These are phyloP conservation scores for Tolypocladium inflatum DNA, from an alignment of 2,329 filamentous ascomycete genomes.

Conservation along the genomic window DNA sequence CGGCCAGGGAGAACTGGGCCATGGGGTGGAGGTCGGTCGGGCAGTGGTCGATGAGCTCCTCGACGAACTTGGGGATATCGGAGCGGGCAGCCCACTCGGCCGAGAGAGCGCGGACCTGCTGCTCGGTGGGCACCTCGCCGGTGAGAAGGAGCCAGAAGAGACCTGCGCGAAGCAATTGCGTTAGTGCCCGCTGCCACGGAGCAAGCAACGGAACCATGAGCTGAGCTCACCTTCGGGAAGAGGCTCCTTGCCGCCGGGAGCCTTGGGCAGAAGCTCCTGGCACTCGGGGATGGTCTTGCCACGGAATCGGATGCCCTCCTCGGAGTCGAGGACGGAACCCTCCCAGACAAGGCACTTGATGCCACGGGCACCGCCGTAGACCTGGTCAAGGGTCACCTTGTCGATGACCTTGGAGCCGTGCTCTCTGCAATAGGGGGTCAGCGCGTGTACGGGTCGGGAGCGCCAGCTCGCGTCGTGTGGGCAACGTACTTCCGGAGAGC, in stretches of 20 bases:
- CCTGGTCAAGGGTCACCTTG: conserved; percentile 98
- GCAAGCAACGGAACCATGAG: background rate
- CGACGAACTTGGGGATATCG: conserved; percentile 93
- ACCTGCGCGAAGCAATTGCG: conserved; percentile 36
- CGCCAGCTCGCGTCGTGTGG: background rate
- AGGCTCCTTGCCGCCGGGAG: conserved; percentile 91
- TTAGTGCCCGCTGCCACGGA: background rate
- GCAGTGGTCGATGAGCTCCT: conserved; percentile 99
- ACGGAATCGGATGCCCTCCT: conserved; percentile 99
- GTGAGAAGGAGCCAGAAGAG: conserved; percentile 99
- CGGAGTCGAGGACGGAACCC: conserved; percentile 92
- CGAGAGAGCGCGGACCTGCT: conserved; percentile 96
- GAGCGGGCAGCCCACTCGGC: conserved; percentile 98
- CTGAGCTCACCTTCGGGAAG: conserved; percentile 69
- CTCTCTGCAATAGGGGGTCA: conserved; percentile 49
- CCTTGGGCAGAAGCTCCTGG: conserved; percentile 95
- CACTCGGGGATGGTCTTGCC: conserved; percentile 99
- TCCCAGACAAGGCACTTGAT: conserved; percentile 99
- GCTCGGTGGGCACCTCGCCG: conserved; percentile 92
- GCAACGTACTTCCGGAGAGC: conserved; percentile 77
- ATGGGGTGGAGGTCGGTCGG: conserved; percentile 98
- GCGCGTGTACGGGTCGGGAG: background rate
- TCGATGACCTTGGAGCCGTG: conserved; percentile 91
- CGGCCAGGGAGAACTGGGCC: conserved; percentile 97
- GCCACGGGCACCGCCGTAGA: conserved; percentile 97